A percentile compares a stretch with the other conserved stretches of the same genome.
These are phyloP conservation scores for Leccinum rimulosum DNA, from an alignment of 768 basidiomycete genomes.

Conservation along the genomic window DNA sequence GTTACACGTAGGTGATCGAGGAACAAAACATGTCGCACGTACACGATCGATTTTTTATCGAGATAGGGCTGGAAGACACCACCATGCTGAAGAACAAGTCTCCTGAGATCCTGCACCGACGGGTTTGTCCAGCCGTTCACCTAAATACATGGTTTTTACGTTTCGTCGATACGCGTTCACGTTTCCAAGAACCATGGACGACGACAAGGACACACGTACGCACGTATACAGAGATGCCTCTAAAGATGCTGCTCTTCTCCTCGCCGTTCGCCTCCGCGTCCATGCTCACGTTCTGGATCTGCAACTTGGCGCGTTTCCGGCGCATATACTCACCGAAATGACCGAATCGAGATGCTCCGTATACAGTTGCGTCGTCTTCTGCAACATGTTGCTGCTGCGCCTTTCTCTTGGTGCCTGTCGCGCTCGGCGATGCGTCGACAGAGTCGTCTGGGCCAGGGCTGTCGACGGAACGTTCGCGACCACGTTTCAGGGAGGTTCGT, in stretches of 20 bases:
- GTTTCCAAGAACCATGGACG: background rate
- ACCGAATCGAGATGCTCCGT: constrained; percentile 79
- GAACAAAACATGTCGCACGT: constrained; percentile 23
- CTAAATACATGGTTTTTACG: constrained; percentile 36
- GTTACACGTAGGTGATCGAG: constrained; percentile 2
- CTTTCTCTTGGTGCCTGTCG: constrained; percentile 20
- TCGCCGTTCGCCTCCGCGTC: constrained; percentile 21
- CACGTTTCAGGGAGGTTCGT: constrained; percentile 38
- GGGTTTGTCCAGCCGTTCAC: constrained; percentile 90
- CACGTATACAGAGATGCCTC: constrained; percentile 80
- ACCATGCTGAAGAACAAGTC: constrained; percentile 79
- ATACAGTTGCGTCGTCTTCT: constrained; percentile 47
- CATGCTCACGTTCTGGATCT: constrained; percentile 65
- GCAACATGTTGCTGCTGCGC: constrained; percentile 7
- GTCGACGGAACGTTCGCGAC: constrained; percentile 28
- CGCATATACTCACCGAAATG: constrained; percentile 87
- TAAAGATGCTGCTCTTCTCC: constrained; percentile 55
- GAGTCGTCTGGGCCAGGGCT: constrained; percentile 3
- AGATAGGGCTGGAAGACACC: constrained; percentile 84
- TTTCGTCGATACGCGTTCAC: background rate
- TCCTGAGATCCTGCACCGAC: constrained; percentile 79
- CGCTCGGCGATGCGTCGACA: background rate
- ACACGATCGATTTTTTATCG: constrained; percentile 74
- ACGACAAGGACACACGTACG: constrained; percentile 26
- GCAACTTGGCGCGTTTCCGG: constrained; percentile 87